Conservation (phyloP, 2,329 filamentous ascomycete genomes). For the Sarocladiaceae sp. region DNA sequence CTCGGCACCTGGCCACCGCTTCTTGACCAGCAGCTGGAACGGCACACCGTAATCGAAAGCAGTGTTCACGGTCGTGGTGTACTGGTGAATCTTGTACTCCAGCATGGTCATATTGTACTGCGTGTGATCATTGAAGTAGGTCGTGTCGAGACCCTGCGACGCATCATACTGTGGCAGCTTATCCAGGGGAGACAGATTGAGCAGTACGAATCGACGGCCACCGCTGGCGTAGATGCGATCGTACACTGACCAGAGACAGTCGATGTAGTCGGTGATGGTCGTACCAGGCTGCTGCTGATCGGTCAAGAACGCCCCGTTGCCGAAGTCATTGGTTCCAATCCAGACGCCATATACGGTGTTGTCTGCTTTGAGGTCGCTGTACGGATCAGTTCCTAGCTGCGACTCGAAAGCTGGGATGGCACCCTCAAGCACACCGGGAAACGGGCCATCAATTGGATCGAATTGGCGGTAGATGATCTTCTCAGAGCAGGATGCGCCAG, state of each 20-base stretch:
- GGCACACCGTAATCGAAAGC: conserved; percentile 46
- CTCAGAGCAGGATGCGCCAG: conserved; percentile 70
- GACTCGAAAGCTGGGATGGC: conserved; percentile 54
- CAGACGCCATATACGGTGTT: conserved; percentile 72
- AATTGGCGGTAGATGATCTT: conserved; percentile 56
- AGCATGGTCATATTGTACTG: conserved; percentile 43
- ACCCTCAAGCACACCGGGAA: conserved; percentile 61
- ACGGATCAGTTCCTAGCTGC: conserved; percentile 28
- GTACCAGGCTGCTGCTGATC: conserved; percentile 57
- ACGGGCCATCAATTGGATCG: conserved; percentile 43
- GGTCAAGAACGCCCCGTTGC: conserved; percentile 59
- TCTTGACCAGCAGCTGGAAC: conserved; percentile 36
- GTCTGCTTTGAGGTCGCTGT: conserved; percentile 23
- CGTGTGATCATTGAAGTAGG: conserved; percentile 42
- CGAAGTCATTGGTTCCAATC: conserved; percentile 81
- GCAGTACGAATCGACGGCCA: conserved; percentile 65
- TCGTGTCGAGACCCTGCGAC: not conserved
- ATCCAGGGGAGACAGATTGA: conserved; percentile 66
- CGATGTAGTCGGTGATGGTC: conserved; percentile 59
- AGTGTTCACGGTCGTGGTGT: conserved; percentile 45
- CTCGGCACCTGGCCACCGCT: conserved; percentile 52
- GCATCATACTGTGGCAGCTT: conserved; percentile 60
- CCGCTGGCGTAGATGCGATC: conserved; percentile 61
- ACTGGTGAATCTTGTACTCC: conserved; percentile 39
- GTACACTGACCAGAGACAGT: conserved; percentile 63